Evolutionary conservation across 202 grass and related monocot genomes (phyloP).

Genomic region (Zoysia matrella): DNA sequence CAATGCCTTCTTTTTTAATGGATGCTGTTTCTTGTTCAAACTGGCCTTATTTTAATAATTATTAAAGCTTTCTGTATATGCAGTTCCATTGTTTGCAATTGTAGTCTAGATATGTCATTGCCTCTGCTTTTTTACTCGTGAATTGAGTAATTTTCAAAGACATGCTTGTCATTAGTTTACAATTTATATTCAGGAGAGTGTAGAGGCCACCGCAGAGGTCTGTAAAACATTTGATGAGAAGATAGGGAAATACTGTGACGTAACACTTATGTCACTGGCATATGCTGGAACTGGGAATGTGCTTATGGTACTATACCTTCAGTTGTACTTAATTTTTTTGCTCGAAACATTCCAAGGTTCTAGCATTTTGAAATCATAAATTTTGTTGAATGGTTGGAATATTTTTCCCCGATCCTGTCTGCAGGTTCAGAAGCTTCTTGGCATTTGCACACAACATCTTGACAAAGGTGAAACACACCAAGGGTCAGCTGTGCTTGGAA

Average conservation of each 20-base stretch:
- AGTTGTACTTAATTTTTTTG: neutral
- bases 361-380: neutral
- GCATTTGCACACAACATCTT: constrained; percentile 68
- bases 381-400: constrained; percentile 1
- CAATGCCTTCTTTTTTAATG: neutral
- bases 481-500: too few relatives aligned
- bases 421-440: constrained; percentile 71
- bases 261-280: too few relatives aligned
- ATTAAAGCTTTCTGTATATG: neutral
- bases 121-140: neutral
- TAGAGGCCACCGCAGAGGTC: constrained; percentile 73
- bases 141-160: constrained; percentile 18
- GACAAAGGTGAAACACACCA: constrained; percentile 75
- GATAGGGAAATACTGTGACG: too few relatives aligned
- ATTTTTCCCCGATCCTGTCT: constrained; percentile 23
- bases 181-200: constrained; percentile 55
- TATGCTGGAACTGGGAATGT: too few relatives aligned
- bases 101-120: neutral
- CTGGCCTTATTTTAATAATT: constrained; percentile 7
- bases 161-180: constrained; percentile 16
- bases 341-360: constrained; percentile 17
- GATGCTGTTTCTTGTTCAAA: neutral
- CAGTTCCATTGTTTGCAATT: constrained; percentile 27
- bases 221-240: too few relatives aligned
- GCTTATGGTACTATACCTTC: too few relatives aligned